Percentiles rank a stretch among this genome's conserved stretches.
These are phyloP conservation scores for Aspergillus steynii DNA, from an alignment of 495 filamentous ascomycete genomes.

Conservation along the genomic window DNA sequence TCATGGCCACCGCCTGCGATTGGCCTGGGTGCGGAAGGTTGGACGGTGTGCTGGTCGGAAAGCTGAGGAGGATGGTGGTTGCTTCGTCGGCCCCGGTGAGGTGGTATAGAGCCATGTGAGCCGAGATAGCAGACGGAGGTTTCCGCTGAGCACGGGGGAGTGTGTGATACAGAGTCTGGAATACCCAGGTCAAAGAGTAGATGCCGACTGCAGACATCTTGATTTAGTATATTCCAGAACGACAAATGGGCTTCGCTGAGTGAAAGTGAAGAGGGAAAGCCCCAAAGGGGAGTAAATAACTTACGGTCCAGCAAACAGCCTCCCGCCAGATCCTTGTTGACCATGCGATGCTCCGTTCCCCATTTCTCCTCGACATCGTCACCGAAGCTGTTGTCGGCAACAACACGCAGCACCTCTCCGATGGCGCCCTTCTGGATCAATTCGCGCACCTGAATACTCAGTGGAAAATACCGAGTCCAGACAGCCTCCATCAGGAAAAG, in stretches of 20 bases:
- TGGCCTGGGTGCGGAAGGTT: constrained; percentile 33
- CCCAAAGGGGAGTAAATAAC: constrained; percentile 17
- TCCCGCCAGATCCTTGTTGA: constrained; percentile 81
- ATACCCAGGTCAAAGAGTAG: constrained; percentile 90
- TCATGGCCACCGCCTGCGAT: constrained; percentile 77
- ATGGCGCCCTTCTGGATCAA: constrained; percentile 68
- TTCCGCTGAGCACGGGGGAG: constrained; percentile 57
- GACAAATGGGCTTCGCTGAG: neutral
- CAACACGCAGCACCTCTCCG: constrained; percentile 74
- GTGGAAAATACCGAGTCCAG: constrained; percentile 91
- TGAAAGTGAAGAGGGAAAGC: neutral
- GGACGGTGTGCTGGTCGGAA: constrained; percentile 61
- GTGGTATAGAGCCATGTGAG: constrained; percentile 73
- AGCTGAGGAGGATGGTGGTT: constrained; percentile 77
- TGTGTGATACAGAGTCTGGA: constrained; percentile 85
- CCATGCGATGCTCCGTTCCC: constrained; percentile 71
- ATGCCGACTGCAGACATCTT: constrained; percentile 62
- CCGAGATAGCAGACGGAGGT: constrained; percentile 56
- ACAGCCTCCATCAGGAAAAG: constrained; percentile 96
- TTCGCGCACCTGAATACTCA: constrained; percentile 72
- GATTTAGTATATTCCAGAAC: neutral
- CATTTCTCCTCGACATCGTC: constrained; percentile 53
- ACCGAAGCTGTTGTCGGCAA: constrained; percentile 66
- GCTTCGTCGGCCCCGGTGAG: constrained; percentile 80
- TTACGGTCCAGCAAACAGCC: constrained; percentile 76